Conservation (phyloP, 257 asterid genomes). For the Echium plantagineum region DNA sequence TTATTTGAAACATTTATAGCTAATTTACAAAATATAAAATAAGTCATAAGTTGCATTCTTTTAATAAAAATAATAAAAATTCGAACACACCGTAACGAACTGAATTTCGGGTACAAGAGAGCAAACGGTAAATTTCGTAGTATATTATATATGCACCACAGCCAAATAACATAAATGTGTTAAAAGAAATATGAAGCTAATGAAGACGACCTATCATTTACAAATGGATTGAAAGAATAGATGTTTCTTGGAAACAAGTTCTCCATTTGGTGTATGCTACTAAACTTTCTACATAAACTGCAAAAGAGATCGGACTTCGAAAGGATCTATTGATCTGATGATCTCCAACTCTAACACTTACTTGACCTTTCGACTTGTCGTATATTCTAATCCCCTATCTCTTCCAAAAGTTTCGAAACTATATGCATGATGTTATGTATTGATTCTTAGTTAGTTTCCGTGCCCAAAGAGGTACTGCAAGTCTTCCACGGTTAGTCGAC, state of each 20-base stretch:
- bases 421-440: neutral
- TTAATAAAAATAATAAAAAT: no score
- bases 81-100: no score
- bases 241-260: neutral
- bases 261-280: conserved; percentile 1
- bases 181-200: neutral
- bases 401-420: neutral
- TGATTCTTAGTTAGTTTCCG: neutral
- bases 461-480: conserved; percentile 56
- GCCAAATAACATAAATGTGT: no score
- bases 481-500: conserved; percentile 83
- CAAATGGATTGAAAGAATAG: conserved; percentile 14
- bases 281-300: conserved; percentile 11
- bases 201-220: conserved; percentile 13
- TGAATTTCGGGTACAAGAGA: no score
- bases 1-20: no score
- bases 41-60: no score
- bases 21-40: no score
- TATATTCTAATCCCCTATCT: neutral
- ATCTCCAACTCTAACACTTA: conserved; percentile 2
- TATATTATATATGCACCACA: no score
- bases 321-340: conserved; percentile 10
- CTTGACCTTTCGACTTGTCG: conserved; percentile 1
- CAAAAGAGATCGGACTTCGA: neutral
- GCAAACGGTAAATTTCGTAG: no score